Conservation (phyloP, 2,329 filamentous ascomycete genomes). For the Penicillium glabrum region DNA sequence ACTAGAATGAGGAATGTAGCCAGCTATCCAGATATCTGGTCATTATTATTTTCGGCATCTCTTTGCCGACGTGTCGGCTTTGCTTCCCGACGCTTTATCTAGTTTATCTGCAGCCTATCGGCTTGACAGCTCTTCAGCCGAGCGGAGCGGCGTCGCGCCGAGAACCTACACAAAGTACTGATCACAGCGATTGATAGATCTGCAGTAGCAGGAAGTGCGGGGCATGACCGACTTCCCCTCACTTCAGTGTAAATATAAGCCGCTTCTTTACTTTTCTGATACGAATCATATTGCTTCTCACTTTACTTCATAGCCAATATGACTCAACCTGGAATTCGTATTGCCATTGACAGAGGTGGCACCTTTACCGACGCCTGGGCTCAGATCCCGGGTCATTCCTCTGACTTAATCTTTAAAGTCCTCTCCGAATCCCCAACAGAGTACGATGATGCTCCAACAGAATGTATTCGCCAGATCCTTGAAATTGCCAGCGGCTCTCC, state of each 20-base stretch:
- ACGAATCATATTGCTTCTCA: neutral
- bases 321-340: neutral
- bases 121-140: neutral
- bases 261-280: neutral
- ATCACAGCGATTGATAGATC: neutral
- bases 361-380: constrained; percentile 33
- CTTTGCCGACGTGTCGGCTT: neutral
- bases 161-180: neutral
- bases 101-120: neutral
- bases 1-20: too few relatives aligned
- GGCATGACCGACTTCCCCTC: neutral
- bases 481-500: constrained; percentile 21
- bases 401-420: constrained; percentile 32
- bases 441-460: constrained; percentile 58
- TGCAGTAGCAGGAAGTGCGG: neutral
- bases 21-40: neutral
- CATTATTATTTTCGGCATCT: neutral
- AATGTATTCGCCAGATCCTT: constrained; percentile 81
- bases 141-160: neutral
- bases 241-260: neutral
- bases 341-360: constrained; percentile 22
- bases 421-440: constrained; percentile 31
- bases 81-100: neutral
- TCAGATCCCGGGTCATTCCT: constrained; percentile 17
- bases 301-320: neutral